These are phyloP conservation scores for Coemansia javaensis DNA, from an alignment of 192 early-diverging fungal genomes.

Conservation along the genomic window DNA sequence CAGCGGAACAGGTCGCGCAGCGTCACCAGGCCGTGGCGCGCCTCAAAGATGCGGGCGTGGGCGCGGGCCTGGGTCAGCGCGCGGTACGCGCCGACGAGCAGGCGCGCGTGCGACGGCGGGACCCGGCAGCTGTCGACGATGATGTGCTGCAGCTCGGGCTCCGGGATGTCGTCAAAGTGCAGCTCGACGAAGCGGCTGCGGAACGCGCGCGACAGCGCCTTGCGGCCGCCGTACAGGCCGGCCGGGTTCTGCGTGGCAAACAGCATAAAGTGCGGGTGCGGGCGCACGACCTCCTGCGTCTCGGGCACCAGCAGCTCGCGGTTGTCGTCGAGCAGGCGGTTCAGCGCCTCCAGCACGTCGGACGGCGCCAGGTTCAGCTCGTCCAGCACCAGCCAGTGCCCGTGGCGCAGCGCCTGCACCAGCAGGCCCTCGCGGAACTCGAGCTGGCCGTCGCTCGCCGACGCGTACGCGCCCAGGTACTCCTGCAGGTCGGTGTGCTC, in stretches of 20 bases:
- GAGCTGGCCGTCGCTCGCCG: slow-evolving; percentile 77
- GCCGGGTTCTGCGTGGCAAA: slow-evolving; percentile 99
- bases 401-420: slow-evolving; percentile 87
- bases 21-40: slow-evolving; percentile 90
- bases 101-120: slow-evolving; percentile 82
- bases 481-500: slow-evolving; percentile 98
- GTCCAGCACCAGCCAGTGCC: slow-evolving; percentile 97
- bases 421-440: slow-evolving; percentile 96
- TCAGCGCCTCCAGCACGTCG: slow-evolving; percentile 98
- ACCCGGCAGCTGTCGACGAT: slow-evolving; percentile 76
- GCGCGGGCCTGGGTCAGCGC: slow-evolving; percentile 70
- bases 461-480: slow-evolving; percentile 91
- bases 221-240: slow-evolving; percentile 95
- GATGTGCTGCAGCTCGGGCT: slow-evolving; percentile 86
- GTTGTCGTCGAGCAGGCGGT: slow-evolving; percentile 96
- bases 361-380: slow-evolving; percentile 97
- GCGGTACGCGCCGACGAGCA: slow-evolving; percentile 82
- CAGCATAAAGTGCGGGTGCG: slow-evolving; percentile 93
- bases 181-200: slow-evolving; percentile 96
- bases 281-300: slow-evolving; percentile 88
- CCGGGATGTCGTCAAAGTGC: slow-evolving; percentile 95
- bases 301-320: slow-evolving; percentile 94
- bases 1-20: slow-evolving; percentile 96
- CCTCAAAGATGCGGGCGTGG: slow-evolving; percentile 88
- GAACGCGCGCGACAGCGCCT: slow-evolving; percentile 93